A percentile compares a stretch with the other conserved stretches of the same genome.
phyloP scores from a whole-genome alignment of 176 grass and related monocot genomes.

The Chloris gayana region DNA sequence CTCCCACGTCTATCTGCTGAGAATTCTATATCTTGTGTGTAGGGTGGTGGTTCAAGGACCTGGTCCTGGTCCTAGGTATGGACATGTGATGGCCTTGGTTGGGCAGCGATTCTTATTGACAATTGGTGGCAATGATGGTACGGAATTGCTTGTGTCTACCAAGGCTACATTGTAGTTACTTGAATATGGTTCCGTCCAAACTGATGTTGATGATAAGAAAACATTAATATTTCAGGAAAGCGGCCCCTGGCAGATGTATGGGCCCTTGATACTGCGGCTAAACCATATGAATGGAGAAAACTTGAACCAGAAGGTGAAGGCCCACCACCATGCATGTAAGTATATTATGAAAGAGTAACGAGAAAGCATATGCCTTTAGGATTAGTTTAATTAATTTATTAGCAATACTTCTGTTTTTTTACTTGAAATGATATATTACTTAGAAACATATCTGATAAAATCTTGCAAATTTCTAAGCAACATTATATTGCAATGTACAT shows the following conservation, averaged over 20 bases:
- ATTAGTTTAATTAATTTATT: slow-evolving; percentile 19
- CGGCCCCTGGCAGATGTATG: slow-evolving; percentile 93
- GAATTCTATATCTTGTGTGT: slow-evolving; percentile 28
- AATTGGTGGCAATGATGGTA: slow-evolving; percentile 99
- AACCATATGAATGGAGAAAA: slow-evolving; percentile 98
- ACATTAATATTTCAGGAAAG: slow-evolving; percentile 64
- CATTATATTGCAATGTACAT: slow-evolving; percentile 9
- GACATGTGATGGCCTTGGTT: slow-evolving; percentile 98
- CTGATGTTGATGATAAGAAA: slow-evolving; percentile 23
- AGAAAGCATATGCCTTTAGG: background rate
- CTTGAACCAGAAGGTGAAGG: slow-evolving; percentile 98
- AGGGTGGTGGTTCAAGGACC: slow-evolving; percentile 98
- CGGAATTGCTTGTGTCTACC: slow-evolving; percentile 1
- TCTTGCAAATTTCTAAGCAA: slow-evolving; percentile 5
- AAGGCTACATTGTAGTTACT: slow-evolving; percentile 30
- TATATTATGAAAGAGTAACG: background rate
- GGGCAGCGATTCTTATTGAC: slow-evolving; percentile 95
- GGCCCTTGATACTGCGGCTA: slow-evolving; percentile 97
- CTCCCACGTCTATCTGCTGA: slow-evolving; percentile 21
- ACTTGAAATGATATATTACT: background rate
- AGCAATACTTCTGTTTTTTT: slow-evolving; percentile 5
- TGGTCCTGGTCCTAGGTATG: slow-evolving; percentile 91
- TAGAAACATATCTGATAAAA: slow-evolving; percentile 25
- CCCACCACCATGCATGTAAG: slow-evolving; percentile 97
- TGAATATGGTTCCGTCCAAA: slow-evolving; percentile 5